Evolutionary conservation across 495 filamentous ascomycete species (phyloP), one percentile per base, ranked within the genome.

Genomic region (Chaetomidium leptoderma): DNA sequence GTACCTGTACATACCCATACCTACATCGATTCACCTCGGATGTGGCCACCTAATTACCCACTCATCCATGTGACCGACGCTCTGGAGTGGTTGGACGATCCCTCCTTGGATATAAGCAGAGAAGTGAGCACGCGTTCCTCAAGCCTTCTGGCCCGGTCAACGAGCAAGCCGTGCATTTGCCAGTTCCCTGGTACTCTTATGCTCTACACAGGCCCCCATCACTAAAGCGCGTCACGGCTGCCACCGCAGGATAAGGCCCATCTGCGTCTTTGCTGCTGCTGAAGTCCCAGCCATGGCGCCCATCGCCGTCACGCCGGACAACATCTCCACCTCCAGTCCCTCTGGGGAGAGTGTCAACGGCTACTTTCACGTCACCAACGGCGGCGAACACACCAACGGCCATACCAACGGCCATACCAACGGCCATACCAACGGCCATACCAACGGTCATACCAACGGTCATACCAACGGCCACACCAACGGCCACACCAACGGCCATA

Each of bases 281-380:
- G 13, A 16, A 16, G 19, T 63, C 58, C 49, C 63, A 61, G 57
- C 47, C 62, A 77, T 77, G 74, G 68, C 74, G 53, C 74, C 74
- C 56, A 73, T 70, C 55, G 74, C 73, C 63, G 66, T 71, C 21
- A 74, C 67, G 48, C 69, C 70, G 42, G 69, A 72, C 63, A 67
- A 70, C 62, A 69, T 61, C 63, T 71, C 73, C 35, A 61, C 66
- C 57, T 66, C 64, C 51, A 70, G 67, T 50, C 59, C 65, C 23
- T 66, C 65, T 26, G 63, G 65, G 8, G 67, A 68, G 61, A 70
- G 65, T 57, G 54, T 53, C 44, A 66, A 59, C 36, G 58, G 63
- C 55, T 70, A 61, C 59, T 68, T 66, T 27, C 61, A 63, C 24
- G 59, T 66, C 47, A 30, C 47, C 54, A 44, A 58, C 26, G 53